Base-by-base conservation (phyloP, 78 protist genomes). In the Speleostelium caveatum region DNA sequence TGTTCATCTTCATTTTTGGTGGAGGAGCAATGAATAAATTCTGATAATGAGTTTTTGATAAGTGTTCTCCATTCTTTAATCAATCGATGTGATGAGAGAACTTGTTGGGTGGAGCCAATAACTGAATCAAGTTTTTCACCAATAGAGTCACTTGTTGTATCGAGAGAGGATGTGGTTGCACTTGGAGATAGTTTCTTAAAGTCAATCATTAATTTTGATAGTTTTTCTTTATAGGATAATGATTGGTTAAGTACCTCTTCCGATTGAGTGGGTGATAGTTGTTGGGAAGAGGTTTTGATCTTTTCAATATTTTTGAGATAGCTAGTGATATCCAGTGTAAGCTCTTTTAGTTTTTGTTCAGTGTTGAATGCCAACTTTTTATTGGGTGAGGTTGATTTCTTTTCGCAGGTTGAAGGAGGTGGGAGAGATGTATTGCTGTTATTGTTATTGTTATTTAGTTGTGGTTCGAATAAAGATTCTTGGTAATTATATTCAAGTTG, bases 61-160 rank as follows among this genome's bases (percentile, higher is more conserved):
- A 59, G n/a, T 1, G 19, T 32, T 30, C 61, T 45, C 90, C 90
- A 83, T 28, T 83, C 80, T 12, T 22, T 42, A 10, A 62, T 22
- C 22, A 58, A 8, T 30, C 42, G 53, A 19, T 83, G 26, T 10
- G 73, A 39, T 39, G 21, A 49, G 6, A 83, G n/a, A 10, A 53
- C 19, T 56, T 67, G 77, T 6, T 55, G n/a, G 28, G 55, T 24
- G 39, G 36, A 28, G 33, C 32, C 63, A 49, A 45, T 65, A 1
- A 26, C 24, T 26, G 30, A 5, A 22, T 49, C 53, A 19, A 77
- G 30, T n/a, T 41, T 60, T 16, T 61, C 49, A 24, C 61, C n/a
- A 38, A 62, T 6, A 14, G 63, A 33, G 12, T n/a, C 42, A 21
- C 19, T 10, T 45, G 53, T 45, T 14, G n/a, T 10, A 14, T 45